Conservation (phyloP, 2,329 filamentous ascomycete genomes). For the Ophiosphaerella narmari region DNA sequence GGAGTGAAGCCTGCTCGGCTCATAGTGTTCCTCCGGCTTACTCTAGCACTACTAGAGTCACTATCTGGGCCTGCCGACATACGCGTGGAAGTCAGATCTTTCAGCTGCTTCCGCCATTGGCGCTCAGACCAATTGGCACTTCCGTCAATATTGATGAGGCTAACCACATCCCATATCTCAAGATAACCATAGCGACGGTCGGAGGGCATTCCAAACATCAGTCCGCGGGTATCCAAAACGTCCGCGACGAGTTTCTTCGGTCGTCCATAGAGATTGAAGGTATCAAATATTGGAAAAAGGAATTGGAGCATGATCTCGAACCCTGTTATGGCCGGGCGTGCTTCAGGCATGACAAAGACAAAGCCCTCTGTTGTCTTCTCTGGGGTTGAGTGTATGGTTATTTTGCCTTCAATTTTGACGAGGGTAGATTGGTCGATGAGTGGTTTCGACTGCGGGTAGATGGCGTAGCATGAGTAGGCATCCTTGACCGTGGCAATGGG, state of each 20-base stretch:
- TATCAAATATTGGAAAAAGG: constrained; percentile 92
- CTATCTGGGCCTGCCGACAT: constrained; percentile 60
- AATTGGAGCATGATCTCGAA: constrained; percentile 95
- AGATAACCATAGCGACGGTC: constrained; percentile 87
- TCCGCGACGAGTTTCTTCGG: constrained; percentile 86
- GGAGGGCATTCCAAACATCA: constrained; percentile 98
- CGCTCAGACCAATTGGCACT: constrained; percentile 80
- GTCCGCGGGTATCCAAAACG: constrained; percentile 79
- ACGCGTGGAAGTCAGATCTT: constrained; percentile 80
- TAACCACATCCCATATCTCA: constrained; percentile 82
- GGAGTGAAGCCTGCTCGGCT: constrained; percentile 48
- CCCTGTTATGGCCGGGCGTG: constrained; percentile 85
- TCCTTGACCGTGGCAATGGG: constrained; percentile 92
- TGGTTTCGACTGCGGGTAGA: constrained; percentile 93
- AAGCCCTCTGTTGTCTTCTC: constrained; percentile 86
- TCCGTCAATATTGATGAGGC: constrained; percentile 76
- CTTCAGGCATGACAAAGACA: constrained; percentile 97
- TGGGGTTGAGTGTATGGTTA: constrained; percentile 82
- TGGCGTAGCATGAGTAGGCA: constrained; percentile 89
- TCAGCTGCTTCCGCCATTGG: constrained; percentile 87
- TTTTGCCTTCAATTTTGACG: constrained; percentile 88
- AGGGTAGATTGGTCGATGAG: constrained; percentile 93
- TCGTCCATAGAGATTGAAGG: constrained; percentile 87
- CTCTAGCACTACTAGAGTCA: constrained; percentile 45
- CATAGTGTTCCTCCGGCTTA: constrained; percentile 50